A percentile compares a stretch with the other conserved stretches of the same genome.
Evolutionary conservation across 306 rosid species (phyloP).

Genomic region (Prunus salicina): DNA sequence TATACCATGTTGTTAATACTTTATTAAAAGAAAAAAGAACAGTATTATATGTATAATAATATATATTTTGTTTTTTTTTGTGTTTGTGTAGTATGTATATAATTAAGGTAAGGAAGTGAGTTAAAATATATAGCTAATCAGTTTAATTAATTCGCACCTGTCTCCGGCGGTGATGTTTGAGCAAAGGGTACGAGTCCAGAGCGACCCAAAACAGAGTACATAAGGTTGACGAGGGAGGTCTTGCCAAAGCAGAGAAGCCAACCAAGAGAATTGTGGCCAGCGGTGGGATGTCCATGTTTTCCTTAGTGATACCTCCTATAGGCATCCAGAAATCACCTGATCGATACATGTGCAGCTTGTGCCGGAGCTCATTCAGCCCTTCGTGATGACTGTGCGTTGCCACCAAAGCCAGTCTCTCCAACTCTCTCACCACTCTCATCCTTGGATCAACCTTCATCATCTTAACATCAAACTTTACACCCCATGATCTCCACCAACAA

Average conservation of each 20-base stretch:
- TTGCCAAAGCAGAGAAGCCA: constrained; percentile 41
- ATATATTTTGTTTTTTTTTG: no score
- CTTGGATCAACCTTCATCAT: not conserved
- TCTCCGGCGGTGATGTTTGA: constrained; percentile 23
- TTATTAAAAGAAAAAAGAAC: no score
- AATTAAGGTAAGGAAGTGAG: no score
- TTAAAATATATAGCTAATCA: no score
- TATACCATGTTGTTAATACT: no score
- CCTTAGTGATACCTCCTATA: constrained; percentile 37
- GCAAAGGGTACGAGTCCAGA: constrained; percentile 44
- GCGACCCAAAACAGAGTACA: constrained; percentile 46
- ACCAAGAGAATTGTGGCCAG: constrained; percentile 38
- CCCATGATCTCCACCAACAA: constrained; percentile 40
- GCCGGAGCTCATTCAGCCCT: constrained; percentile 34
- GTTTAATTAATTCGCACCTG: no score
- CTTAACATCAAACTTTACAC: constrained; percentile 22
- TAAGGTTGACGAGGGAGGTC: constrained; percentile 40
- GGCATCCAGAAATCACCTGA: constrained; percentile 49
- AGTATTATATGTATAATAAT: no score
- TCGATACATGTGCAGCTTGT: constrained; percentile 32
- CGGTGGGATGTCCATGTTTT: constrained; percentile 35
- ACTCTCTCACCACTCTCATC: constrained; percentile 32
- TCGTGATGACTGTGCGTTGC: constrained; percentile 11
- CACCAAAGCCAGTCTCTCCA: constrained; percentile 40
- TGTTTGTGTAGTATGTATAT: no score